Base-by-base conservation (phyloP, 2,329 filamentous ascomycete genomes). In the Exophiala sp. region DNA sequence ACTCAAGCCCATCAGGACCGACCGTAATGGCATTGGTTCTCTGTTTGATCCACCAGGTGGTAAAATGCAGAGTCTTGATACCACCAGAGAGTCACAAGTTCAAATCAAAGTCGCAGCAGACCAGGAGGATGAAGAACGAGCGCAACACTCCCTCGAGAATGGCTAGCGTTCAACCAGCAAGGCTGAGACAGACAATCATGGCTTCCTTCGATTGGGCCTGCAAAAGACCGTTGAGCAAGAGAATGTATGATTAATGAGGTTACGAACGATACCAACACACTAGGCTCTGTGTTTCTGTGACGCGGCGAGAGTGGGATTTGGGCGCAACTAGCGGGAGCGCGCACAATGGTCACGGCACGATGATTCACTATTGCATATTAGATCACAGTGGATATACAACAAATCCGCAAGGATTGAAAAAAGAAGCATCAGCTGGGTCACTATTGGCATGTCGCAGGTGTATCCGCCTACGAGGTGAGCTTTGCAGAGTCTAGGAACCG, bases 1-100 rank as follows among this genome's bases (percentile, higher is more conserved):
- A 2, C 19, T 53, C 18, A 48, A 53, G 24, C 54, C 54, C 2
- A 38, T 23, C 22, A 51, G 50, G 27, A 48, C 23, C 37, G 48
- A 48, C 16, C 54, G 54, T 34, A 48, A 41, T 32, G 46, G 42
- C 5, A 14, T 52, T 10, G 46, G 35, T 14, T 43, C 38, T 21
- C 18, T 56, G n/a, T 56, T 52, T 32, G 18, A 43, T 10, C 1
- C 32, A 11, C 45, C 39, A 7, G 16, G 35, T 7, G 4, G 22
- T 37, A 21, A 42, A 22, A 19, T 30, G 2, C 24, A 8, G 14
- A 18, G 8, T 14, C 16, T 16, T 3, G 19, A 13, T 27, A 10
- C 18, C 14, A 8, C 35, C n/a, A 13, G 6, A 24, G 37, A 11
- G 14, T 16, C 27, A 21, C 14, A n/a, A 19, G 22, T 27, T 21